phyloP scores from a whole-genome alignment of 768 basidiomycete species.

The Trametes villosa region DNA sequence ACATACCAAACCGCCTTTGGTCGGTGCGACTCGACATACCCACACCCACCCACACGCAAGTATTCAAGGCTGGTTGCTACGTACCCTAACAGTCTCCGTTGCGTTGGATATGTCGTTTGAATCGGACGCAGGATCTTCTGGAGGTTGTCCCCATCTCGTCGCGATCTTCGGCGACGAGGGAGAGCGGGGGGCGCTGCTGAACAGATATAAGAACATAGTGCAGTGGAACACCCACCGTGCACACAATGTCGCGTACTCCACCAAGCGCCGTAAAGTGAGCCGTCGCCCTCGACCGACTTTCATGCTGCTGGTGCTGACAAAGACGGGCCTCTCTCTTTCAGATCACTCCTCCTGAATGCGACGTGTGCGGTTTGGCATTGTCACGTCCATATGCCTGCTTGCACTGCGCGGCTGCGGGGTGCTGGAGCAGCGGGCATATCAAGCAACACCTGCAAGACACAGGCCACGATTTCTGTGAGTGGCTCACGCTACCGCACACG shows the following conservation, averaged over 20 bases:
- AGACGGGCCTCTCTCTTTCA: slow-evolving; percentile 26
- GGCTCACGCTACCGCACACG: not conserved
- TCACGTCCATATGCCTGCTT: slow-evolving; percentile 74
- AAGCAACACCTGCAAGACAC: slow-evolving; percentile 57
- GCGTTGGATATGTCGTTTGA: slow-evolving; percentile 7
- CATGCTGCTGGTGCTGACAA: slow-evolving; percentile 1
- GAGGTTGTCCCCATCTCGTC: slow-evolving; percentile 46
- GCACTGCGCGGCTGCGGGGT: slow-evolving; percentile 70
- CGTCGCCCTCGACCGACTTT: not conserved
- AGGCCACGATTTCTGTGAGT: slow-evolving; percentile 71
- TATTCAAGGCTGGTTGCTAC: no score
- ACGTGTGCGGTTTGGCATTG: slow-evolving; percentile 57
- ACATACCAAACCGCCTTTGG: not conserved
- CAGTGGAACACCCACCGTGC: slow-evolving; percentile 56
- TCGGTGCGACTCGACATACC: not conserved
- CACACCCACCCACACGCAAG: not conserved
- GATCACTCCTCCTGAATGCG: slow-evolving; percentile 66
- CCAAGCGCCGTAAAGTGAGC: slow-evolving; percentile 70
- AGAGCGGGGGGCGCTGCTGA: slow-evolving; percentile 36
- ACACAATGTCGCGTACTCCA: slow-evolving; percentile 50
- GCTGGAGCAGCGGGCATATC: slow-evolving; percentile 68
- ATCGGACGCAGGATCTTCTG: not conserved
- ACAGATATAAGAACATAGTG: slow-evolving; percentile 58
- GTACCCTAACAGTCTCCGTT: not conserved
- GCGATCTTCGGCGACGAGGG: slow-evolving; percentile 41